phyloP scores from a whole-genome alignment of 169 alveolate genomes.

The Plasmodium gaboni region DNA sequence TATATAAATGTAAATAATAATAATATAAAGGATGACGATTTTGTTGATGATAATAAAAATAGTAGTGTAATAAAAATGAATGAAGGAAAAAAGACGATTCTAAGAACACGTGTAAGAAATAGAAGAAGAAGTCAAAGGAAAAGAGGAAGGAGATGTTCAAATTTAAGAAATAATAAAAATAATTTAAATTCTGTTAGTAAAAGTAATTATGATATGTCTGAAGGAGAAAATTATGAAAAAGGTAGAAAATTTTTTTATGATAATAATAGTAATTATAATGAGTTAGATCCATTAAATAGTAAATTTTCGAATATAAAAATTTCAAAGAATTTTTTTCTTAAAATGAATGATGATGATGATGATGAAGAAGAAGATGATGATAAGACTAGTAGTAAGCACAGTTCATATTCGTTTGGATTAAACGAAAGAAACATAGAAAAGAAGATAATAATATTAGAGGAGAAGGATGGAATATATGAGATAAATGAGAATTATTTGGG shows the following conservation, averaged over 20 bases:
- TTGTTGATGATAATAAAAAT: background rate
- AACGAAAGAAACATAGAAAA: background rate
- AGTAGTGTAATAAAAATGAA: background rate
- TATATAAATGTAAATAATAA: background rate
- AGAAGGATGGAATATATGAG: background rate
- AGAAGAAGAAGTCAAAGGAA: background rate
- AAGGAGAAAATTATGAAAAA: background rate
- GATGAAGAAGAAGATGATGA: background rate
- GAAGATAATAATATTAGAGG: slow-evolving; percentile 42
- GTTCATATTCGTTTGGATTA: slow-evolving; percentile 3
- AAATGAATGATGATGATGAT: slow-evolving; percentile 23
- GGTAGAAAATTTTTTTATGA: background rate
- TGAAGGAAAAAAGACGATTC: slow-evolving; percentile 11
- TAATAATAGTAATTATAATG: slow-evolving; percentile 5
- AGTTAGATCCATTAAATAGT: slow-evolving; percentile 3
- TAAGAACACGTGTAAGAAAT: background rate
- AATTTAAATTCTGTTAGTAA: background rate
- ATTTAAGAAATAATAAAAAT: background rate
- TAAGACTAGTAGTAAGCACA: slow-evolving; percentile 30
- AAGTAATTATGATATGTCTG: background rate
- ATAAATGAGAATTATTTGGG: background rate
- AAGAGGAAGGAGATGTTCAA: background rate
- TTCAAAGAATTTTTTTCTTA: slow-evolving; percentile 44
- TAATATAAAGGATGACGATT: background rate
- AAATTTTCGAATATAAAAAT: slow-evolving; percentile 55